Evolutionary conservation across 148 eudicot genomes (phyloP), one percentile per base, ranked within the genome.

Genomic region (Rhododendron ovatum): DNA sequence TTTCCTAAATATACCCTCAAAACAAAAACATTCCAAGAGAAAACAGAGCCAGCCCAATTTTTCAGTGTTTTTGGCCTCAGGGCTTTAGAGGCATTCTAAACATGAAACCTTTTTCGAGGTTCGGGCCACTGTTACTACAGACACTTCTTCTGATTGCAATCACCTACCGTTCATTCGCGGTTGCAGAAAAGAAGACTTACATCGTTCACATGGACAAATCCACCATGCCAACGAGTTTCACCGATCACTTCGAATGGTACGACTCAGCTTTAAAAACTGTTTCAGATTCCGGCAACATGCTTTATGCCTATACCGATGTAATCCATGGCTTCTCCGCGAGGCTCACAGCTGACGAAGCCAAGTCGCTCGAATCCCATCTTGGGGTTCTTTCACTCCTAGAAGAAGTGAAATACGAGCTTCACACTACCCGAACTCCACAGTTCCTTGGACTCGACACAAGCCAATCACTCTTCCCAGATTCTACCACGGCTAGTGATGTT

Each of bases 131-230:
- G 47, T 84, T 86, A 69, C 73, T 93, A 53, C 69, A 89, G 43
- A 41, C 89, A 24, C 61, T 91, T 84, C 53, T 91, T 84, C 63
- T 93, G 78, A 15, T 88, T 82, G 63, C 87, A 78, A n/a, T 88
- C 77, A 65, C 87, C 67, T 85, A 84, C 77, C 79, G 57, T 35
- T 81, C 83, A 39, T 85, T 78, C 57, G 91, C 50, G 1, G 77
- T 67, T 43, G 91, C 93, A 63, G 84, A 85, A 59, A 63, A 83
- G 73, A 88, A 89, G 78, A 96, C 99, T 57, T 96, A 90, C 89
- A 93, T 96, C 35, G 91, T 96, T 81, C 99, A 96, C 85, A 94
- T 95, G 98, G 98, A 95, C 85, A 91, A 90, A 87, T 88, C 91
- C 84, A 86, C 75, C 33, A 94, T 92, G 94, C 99, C 99, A 37